Evolutionary conservation across 176 grass and related monocot species (phyloP), one percentile per base, ranked within the genome.

Genomic region (Carex pumila): DNA sequence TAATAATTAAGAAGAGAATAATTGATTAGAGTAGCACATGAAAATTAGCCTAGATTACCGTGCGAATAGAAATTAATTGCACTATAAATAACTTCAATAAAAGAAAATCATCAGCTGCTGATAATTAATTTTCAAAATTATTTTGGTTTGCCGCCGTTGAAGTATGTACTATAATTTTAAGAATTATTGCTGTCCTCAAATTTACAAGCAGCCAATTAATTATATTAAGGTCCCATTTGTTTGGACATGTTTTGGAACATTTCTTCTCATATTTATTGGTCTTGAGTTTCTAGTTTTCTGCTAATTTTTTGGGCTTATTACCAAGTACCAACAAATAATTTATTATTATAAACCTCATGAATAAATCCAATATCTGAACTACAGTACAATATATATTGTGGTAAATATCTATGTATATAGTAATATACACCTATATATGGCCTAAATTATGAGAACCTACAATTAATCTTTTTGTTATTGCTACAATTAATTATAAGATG

Each of bases 41-140:
- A 81, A 57, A 39, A 63, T 61, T 81, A 63, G 10, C 57, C 25
- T 63, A 18, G 79, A 45, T 21, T 81, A 17, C 3, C n/a, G 57
- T 63, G 79, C 9, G 56, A 81, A 63, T 81, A 43, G 17, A 81
- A 81, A 81, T 81, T 45, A 63, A n/a, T 81, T 81, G 55, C 8
- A 41, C 32, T 36, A 39, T 41, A 61, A 25, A 8, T 18, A 62
- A 22, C 7, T 62, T 22, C 25, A 25, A 62, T 25, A 62, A 62
- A 62, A 62, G 60, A 62, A 62, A 62, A 62, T 62, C 57, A 60
- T 62, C 57, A 60, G 6, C 60, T 25, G 21, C 21, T 62, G 60
- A 2, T 60, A 60, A 59, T 36, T 36, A 25, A 34, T 61, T 21
- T 61, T 19, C 1, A 61, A 19, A 19, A 61, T n/a, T 61, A 60